Evolutionary conservation across 352 stramenopile genomes (phyloP), one percentile per base, ranked within the genome.

Genomic region (Phytophthora pisi): DNA sequence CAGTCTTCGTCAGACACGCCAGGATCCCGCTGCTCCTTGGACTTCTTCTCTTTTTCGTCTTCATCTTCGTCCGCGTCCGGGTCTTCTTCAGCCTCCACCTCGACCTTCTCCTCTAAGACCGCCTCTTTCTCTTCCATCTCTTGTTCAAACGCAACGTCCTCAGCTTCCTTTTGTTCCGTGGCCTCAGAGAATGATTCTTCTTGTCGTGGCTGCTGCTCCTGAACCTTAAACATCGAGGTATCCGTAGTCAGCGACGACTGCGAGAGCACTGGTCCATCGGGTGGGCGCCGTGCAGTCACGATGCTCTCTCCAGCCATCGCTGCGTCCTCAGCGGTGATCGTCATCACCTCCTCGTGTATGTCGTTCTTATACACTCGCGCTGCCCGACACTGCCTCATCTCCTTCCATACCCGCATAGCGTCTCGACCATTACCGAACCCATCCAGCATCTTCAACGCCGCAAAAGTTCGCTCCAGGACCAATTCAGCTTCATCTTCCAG

Each of bases 351-450:
- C 47, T 95, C 81, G 0, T 72, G 70, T 8, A 52, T 47, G 10
- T 62, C 28, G 7, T 84, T 31, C 28, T 8, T 31, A 6, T 9
- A 77, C 15, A 92, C 78, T 3, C 84, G 81, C 31, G 93, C 77
- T 0, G 86, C 84, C 7, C 88, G 86, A 57, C 65, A 91, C 50
- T 90, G 80, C 16, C 83, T 55, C 34, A 91, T 38, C 40, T 81
- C 82, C 13, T 89, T 79, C 86, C 82, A 92, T 23, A 96, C 56
- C 16, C 81, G 74, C 47, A 80, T 69, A n/a, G 89, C 86, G 46
- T 93, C 84, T 16, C 82, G 85, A 0, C 86, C 86, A 65, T 92
- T 95, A 0, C 84, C 84, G 68, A 91, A 94, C 3, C 85, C 79
- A 15, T 80, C 81, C 4, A 91, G 58, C 13, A 9, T 36, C 7